Evolutionary conservation across 2,329 filamentous ascomycete genomes (phyloP).

Genomic region (Cladosporium sp.): DNA sequence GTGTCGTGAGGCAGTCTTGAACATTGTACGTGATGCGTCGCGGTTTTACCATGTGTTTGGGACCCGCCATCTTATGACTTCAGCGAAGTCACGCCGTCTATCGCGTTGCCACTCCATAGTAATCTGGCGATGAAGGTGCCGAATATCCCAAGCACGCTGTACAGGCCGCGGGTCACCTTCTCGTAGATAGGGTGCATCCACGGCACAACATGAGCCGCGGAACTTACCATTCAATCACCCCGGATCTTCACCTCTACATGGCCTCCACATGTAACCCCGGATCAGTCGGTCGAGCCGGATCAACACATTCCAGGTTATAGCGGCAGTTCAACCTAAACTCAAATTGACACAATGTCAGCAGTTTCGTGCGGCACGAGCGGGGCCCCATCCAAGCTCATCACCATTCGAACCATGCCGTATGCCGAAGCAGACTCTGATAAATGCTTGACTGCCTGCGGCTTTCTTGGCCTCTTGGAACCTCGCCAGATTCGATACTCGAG

Average conservation of each 20-base stretch:
- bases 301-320: background rate
- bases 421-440: slow-evolving; percentile 5
- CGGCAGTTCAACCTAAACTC: slow-evolving; percentile 1
- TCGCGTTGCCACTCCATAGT: background rate
- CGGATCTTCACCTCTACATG: background rate
- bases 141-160: background rate
- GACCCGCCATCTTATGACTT: slow-evolving; percentile 8
- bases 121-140: background rate
- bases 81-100: background rate
- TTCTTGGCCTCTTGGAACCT: slow-evolving; percentile 10
- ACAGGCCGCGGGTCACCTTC: background rate
- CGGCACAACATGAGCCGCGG: slow-evolving; percentile 9
- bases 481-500: background rate
- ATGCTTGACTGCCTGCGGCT: slow-evolving; percentile 8
- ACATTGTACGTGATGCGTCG: slow-evolving; percentile 12
- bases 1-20: slow-evolving; percentile 21
- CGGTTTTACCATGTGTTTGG: background rate
- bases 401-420: background rate
- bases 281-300: background rate
- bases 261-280: slow-evolving; percentile 7
- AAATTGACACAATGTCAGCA: background rate
- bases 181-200: background rate
- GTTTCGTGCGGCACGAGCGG: background rate
- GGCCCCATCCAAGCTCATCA: slow-evolving; percentile 9
- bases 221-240: background rate